Evolutionary conservation across 1,139 yeast species (phyloP), one percentile per base, ranked within the genome.

Genomic region (Geotrichum restrictum): DNA sequence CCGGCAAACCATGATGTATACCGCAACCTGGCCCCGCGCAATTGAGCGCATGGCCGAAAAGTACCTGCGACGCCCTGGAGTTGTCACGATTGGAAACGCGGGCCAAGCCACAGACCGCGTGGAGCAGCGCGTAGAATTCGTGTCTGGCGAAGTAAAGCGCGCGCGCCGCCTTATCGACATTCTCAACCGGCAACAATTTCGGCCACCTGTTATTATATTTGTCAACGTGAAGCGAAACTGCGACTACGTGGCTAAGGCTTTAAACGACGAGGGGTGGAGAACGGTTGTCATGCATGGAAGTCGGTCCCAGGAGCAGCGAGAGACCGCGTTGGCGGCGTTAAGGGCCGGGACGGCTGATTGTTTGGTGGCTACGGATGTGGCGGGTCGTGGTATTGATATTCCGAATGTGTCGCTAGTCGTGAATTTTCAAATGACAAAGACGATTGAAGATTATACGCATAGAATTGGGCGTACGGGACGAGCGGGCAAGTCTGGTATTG

Each of bases 381-480:
- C 98, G 1, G 96, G 97, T 3, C 81, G 98, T 73, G 98, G 98
- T 69, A 83, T 93, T 56, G 98, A 93, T 69, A 82, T 93, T 16
- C 85, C 93, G 0, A 79, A 87, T 61, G 95, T 93, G 8, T 80
- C 94, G 0, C 69, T 91, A 43, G 98, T 93, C 6, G 70, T 91
- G 14, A 93, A 93, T 67, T 89, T 78, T 64, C 96, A 91, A 63
- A 85, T 91, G 94, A 73, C 89, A 13, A 78, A 76, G 55, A 75
- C 76, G 43, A 79, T 88, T 48, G 96, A 89, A 57, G 91, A 86
- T 57, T 93, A 89, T 62, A 81, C 93, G 31, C 98, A 93, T 68
- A 77, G 98, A 64, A 86, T 93, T 52, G 98, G 98, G 49, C 82
- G 98, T 69, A 93, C 98, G 0, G 98, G 98, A 33, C 79, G 98